Evolutionary conservation across 208 protist species (phyloP).

Genomic region (Trypanosoma vivax): DNA sequence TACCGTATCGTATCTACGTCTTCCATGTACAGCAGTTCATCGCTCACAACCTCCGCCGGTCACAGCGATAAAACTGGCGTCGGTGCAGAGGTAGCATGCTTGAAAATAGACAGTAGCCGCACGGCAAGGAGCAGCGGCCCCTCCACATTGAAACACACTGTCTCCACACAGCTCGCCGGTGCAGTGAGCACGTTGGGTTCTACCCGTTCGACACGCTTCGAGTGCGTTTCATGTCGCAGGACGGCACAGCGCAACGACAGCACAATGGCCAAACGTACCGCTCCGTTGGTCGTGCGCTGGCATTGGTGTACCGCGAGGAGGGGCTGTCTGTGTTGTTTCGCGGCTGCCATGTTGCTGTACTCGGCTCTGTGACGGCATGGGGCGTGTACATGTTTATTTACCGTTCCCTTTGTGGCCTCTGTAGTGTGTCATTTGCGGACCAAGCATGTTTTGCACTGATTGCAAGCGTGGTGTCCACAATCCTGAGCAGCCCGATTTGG

Average conservation of each 20-base stretch:
- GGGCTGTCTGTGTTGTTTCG: constrained; percentile 56
- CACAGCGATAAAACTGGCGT: no score
- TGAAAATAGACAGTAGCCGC: not conserved
- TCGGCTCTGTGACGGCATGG: constrained; percentile 58
- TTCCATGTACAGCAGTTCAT: no score
- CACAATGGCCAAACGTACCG: constrained; percentile 72
- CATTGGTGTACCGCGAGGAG: constrained; percentile 44
- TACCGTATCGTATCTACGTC: no score
- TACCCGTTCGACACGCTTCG: constrained; percentile 89
- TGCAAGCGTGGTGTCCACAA: constrained; percentile 51
- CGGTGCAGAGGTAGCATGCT: no score
- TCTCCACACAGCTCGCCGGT: constrained; percentile 63
- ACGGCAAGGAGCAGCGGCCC: constrained; percentile 17
- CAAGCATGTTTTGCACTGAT: constrained; percentile 47
- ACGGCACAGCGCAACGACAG: constrained; percentile 53
- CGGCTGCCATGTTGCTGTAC: constrained; percentile 58
- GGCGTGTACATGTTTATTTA: constrained; percentile 89
- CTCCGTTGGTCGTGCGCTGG: constrained; percentile 26
- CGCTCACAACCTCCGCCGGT: no score
- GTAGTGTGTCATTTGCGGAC: constrained; percentile 31
- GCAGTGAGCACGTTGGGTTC: constrained; percentile 55
- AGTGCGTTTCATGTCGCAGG: constrained; percentile 85
- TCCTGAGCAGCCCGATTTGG: constrained; percentile 83
- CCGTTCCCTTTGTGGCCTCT: constrained; percentile 32
- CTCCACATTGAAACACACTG: constrained; percentile 45